Conservation (phyloP, 2,329 filamentous ascomycete species). For the Sporothrix pseudoabietina region DNA sequence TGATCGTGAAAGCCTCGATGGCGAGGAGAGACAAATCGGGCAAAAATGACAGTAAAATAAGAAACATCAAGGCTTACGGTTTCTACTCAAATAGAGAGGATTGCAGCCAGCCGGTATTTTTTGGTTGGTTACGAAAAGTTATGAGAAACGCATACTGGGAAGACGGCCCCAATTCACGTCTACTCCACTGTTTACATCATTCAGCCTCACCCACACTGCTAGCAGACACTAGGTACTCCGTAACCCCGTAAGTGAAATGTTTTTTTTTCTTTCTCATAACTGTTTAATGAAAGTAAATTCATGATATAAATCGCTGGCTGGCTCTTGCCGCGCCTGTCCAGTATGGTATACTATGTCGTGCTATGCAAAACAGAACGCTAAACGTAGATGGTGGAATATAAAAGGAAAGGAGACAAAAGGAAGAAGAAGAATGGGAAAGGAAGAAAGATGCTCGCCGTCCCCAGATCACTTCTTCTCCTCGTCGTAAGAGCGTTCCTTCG, state of each 20-base stretch:
- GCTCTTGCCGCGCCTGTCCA: neutral
- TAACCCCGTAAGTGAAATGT: too few species aligned
- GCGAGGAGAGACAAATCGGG: neutral
- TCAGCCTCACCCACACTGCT: too few species aligned
- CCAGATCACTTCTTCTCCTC: neutral
- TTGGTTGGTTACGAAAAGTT: neutral
- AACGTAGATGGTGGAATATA: neutral
- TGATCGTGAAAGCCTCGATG: neutral
- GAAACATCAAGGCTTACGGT: too few species aligned
- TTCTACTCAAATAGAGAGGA: neutral
- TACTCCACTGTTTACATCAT: too few species aligned
- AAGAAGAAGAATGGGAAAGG: neutral
- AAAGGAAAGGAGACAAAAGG: neutral
- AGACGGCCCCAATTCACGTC: too few species aligned
- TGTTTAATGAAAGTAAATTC: too few species aligned
- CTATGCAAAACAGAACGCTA: neutral
- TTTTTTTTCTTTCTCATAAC: too few species aligned
- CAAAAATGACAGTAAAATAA: neutral
- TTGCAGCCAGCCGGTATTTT: neutral
- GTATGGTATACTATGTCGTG: too few species aligned
- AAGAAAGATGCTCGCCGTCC: neutral
- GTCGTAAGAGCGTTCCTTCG: neutral
- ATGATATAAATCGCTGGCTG: neutral
- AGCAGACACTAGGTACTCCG: too few species aligned
- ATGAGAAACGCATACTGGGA: neutral